phyloP scores from a whole-genome alignment of 73 alveolate genomes.

The Halteria grandinella region DNA sequence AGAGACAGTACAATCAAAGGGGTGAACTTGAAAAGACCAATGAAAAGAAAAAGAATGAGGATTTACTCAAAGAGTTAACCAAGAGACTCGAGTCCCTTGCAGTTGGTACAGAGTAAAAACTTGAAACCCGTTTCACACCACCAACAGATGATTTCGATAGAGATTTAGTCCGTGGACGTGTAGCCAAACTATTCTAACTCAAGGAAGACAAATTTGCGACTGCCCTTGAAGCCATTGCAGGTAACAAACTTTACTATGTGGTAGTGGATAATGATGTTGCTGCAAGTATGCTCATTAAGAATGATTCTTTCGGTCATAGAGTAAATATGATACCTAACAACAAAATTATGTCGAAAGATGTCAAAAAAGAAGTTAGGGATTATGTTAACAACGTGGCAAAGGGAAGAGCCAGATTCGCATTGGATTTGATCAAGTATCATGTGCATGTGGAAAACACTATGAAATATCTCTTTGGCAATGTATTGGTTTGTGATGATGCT shows the following conservation, averaged over 20 bases:
- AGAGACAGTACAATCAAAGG: not conserved
- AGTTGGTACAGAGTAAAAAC: no score
- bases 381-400: slow-evolving; percentile 1
- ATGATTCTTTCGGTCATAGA: slow-evolving; percentile 68
- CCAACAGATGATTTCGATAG: slow-evolving; percentile 89
- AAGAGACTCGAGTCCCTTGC: not conserved
- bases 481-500: slow-evolving; percentile 78
- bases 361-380: slow-evolving; percentile 38
- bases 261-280: slow-evolving; percentile 89
- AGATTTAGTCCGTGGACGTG: slow-evolving; percentile 84
- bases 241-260: slow-evolving; percentile 81
- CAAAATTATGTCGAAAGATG: slow-evolving; percentile 63
- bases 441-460: slow-evolving; percentile 73
- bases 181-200: slow-evolving; percentile 82
- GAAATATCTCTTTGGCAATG: slow-evolving; percentile 84
- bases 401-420: slow-evolving; percentile 58
- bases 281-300: slow-evolving; percentile 75
- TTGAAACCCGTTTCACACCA: slow-evolving; percentile 39
- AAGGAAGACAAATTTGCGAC: slow-evolving; percentile 82
- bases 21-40: not conserved
- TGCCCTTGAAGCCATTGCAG: slow-evolving; percentile 93
- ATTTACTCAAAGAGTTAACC: not conserved
- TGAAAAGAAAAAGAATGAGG: slow-evolving; percentile 1
- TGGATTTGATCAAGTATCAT: slow-evolving; percentile 77
- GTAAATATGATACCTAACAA: slow-evolving; percentile 85